Conservation (phyloP, 768 basidiomycete genomes). For the Suillus weaverae region DNA sequence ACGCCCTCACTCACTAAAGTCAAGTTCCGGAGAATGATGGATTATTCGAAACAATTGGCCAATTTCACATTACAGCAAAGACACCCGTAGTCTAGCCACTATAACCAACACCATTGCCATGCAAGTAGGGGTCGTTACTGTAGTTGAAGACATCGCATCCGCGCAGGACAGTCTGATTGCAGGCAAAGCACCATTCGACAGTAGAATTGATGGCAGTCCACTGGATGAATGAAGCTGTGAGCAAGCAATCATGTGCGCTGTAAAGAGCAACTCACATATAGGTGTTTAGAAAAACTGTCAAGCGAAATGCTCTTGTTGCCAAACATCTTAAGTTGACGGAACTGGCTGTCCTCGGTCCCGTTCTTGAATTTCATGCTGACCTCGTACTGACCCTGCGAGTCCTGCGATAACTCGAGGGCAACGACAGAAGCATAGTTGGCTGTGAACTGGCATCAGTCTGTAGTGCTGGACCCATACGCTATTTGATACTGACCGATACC, state of each 20-base stretch:
- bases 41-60: neutral
- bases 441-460: slow-evolving; percentile 25
- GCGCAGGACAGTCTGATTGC: slow-evolving; percentile 33
- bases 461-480: neutral
- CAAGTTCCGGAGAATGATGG: neutral
- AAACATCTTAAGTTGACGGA: slow-evolving; percentile 68
- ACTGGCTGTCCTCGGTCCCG: slow-evolving; percentile 55
- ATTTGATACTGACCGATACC: slow-evolving; percentile 57
- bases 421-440: slow-evolving; percentile 73
- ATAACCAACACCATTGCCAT: slow-evolving; percentile 2
- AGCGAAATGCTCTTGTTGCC: slow-evolving; percentile 36
- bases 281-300: slow-evolving; percentile 15
- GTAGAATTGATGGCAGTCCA: slow-evolving; percentile 32
- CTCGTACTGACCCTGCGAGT: slow-evolving; percentile 64
- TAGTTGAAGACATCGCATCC: slow-evolving; percentile 34
- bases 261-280: slow-evolving; percentile 18
- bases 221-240: slow-evolving; percentile 10
- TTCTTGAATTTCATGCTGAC: slow-evolving; percentile 85
- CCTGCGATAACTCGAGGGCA: slow-evolving; percentile 66
- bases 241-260: neutral
- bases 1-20: neutral
- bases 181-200: slow-evolving; percentile 33
- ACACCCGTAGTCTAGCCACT: neutral
- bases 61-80: neutral
- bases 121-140: slow-evolving; percentile 28